phyloP scores from a whole-genome alignment of 805 yeast species.

The Pichia ethanolica region DNA sequence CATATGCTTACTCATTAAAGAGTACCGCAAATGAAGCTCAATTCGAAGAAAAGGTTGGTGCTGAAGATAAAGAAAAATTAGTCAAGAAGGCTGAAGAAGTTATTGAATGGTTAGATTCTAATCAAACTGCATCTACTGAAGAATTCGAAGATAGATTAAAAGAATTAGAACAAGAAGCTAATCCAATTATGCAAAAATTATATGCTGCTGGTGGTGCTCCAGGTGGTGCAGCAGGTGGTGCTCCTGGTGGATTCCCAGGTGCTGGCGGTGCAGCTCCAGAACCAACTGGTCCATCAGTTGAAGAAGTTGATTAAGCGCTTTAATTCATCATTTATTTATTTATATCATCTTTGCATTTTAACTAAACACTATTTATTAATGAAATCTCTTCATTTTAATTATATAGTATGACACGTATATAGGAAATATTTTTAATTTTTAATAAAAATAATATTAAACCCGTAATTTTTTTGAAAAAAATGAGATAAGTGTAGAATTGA shows the following conservation, averaged over 20 bases:
- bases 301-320: conserved; percentile 57
- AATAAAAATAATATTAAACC: too few relatives aligned
- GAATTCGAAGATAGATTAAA: conserved; percentile 91
- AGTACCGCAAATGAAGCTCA: conserved; percentile 97
- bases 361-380: background rate
- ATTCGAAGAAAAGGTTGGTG: conserved; percentile 34
- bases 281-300: conserved; percentile 62
- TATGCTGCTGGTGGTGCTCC: conserved; percentile 90
- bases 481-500: too few relatives aligned
- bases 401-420: too few relatives aligned
- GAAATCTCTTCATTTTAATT: too few relatives aligned
- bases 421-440: background rate
- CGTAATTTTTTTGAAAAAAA: too few relatives aligned
- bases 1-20: conserved; percentile 94
- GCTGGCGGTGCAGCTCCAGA: conserved; percentile 23
- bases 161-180: conserved; percentile 91
- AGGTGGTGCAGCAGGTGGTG: conserved; percentile 42
- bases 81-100: conserved; percentile 70
- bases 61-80: conserved; percentile 47
- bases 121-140: conserved; percentile 88
- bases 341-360: background rate
- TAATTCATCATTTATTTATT: background rate
- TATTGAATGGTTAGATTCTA: conserved; percentile 85
- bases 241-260: conserved; percentile 25
- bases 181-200: conserved; percentile 95